Conservation (phyloP, 73 alveolate genomes). For the Urostyla sp. region DNA sequence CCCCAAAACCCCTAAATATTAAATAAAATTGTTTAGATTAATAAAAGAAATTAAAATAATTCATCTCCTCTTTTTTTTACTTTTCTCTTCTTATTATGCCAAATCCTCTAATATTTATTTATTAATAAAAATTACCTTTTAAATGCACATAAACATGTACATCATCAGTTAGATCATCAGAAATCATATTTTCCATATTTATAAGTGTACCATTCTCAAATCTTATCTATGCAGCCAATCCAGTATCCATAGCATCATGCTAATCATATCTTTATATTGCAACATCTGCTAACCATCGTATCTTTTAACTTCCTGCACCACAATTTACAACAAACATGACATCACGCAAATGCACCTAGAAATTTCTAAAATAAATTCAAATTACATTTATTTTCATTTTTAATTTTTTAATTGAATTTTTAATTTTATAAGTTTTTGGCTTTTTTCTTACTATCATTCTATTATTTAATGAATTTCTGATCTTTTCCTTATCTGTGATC, state of each 20-base stretch:
- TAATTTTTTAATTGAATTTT: neutral
- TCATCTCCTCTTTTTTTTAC: slow-evolving; percentile 52
- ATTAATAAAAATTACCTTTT: slow-evolving; percentile 5
- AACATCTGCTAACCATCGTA: slow-evolving; percentile 56
- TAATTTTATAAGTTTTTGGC: too few relatives aligned
- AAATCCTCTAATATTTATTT: slow-evolving; percentile 31
- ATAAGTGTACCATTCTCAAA: slow-evolving; percentile 51
- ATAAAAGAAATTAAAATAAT: neutral
- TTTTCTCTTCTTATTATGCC: slow-evolving; percentile 40
- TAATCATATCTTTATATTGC: slow-evolving; percentile 56
- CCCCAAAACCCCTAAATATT: too few relatives aligned
- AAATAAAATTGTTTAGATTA: too few relatives aligned
- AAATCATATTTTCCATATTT: slow-evolving; percentile 49
- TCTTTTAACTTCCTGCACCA: slow-evolving; percentile 49
- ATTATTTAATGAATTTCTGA: too few relatives aligned
- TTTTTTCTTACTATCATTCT: too few relatives aligned
- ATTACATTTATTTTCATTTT: slow-evolving; percentile 40
- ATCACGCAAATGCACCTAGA: slow-evolving; percentile 53
- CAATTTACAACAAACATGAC: slow-evolving; percentile 34
- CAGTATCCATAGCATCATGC: slow-evolving; percentile 48
- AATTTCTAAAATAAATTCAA: neutral
- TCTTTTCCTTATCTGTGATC: too few relatives aligned
- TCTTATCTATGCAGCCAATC: slow-evolving; percentile 28
- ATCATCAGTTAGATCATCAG: slow-evolving; percentile 53
- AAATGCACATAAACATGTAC: slow-evolving; percentile 41